phyloP scores from a whole-genome alignment of 148 eudicot species.

The Tetragonia tetragonoides region DNA sequence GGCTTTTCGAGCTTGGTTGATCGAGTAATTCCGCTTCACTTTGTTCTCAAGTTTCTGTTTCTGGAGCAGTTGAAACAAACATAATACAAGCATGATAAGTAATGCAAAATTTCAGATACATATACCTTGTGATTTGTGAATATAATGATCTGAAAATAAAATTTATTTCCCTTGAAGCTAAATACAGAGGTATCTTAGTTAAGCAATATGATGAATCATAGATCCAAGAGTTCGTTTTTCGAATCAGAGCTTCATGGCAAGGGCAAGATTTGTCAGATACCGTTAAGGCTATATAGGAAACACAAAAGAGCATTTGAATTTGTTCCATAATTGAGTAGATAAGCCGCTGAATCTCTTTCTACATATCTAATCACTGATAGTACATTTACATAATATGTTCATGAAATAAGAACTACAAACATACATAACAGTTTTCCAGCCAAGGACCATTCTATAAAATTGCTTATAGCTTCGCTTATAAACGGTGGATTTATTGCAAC shows the following conservation, averaged over 20 bases:
- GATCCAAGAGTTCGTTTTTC: background rate
- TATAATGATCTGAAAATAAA: background rate
- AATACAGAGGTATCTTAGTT: background rate
- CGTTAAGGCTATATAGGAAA: background rate
- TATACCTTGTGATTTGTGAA: too few relatives aligned
- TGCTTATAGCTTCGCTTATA: background rate
- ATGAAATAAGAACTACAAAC: background rate
- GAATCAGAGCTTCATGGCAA: background rate
- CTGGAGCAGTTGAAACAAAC: background rate
- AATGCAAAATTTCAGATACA: background rate
- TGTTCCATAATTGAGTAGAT: too few relatives aligned
- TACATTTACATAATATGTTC: background rate
- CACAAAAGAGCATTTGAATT: too few relatives aligned
- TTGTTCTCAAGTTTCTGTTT: background rate
- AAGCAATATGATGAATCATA: background rate
- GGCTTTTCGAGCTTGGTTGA: background rate
- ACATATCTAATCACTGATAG: slow-evolving; percentile 5
- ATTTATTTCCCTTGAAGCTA: background rate
- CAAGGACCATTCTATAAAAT: background rate
- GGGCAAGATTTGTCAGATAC: too few relatives aligned
- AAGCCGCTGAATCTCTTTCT: background rate
- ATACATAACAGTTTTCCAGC: background rate
- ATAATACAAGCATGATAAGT: too few relatives aligned
- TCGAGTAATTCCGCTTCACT: background rate
- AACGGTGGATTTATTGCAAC: slow-evolving; percentile 15